Percentiles rank a stretch among this genome's conserved stretches.
These are phyloP conservation scores for Phaeomoniella chlamydospora DNA, from an alignment of 2,329 filamentous ascomycete genomes.

Conservation along the genomic window DNA sequence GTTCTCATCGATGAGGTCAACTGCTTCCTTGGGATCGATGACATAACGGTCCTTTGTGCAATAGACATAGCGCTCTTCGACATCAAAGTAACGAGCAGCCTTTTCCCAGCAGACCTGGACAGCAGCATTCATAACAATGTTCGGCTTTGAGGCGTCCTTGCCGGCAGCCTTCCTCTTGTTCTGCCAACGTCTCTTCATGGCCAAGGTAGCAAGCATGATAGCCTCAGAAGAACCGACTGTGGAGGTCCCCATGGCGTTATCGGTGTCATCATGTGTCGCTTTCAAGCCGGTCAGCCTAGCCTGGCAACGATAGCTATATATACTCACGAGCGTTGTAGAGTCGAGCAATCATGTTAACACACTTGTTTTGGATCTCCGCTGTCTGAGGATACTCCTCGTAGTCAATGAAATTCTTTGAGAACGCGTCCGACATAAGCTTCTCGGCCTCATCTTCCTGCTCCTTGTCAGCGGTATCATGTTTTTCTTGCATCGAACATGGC, in stretches of 20 bases:
- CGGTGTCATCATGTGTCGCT: conserved; percentile 34
- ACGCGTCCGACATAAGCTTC: conserved; percentile 84
- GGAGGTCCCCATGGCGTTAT: conserved; percentile 67
- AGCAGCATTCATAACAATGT: conserved; percentile 89
- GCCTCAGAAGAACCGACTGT: conserved; percentile 77
- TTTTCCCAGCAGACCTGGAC: conserved; percentile 99
- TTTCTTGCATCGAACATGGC: conserved; percentile 6
- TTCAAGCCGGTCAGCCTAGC: not conserved
- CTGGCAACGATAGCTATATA: not conserved
- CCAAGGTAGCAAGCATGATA: conserved; percentile 42
- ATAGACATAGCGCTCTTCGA: conserved; percentile 71
- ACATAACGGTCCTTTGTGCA: conserved; percentile 47
- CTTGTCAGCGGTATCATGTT: conserved; percentile 3
- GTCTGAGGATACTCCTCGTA: conserved; percentile 74
- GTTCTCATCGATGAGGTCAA: conserved; percentile 51
- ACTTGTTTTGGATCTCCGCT: conserved; percentile 81
- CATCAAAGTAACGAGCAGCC: conserved; percentile 74
- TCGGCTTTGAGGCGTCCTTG: conserved; percentile 66
- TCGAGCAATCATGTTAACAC: conserved; percentile 77
- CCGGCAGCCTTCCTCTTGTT: conserved; percentile 71
- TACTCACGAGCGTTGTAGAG: conserved; percentile 61
- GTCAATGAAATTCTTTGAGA: conserved; percentile 92
- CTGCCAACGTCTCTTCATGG: conserved; percentile 94
- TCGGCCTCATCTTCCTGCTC: conserved; percentile 78
- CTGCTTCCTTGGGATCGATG: conserved; percentile 48